Evolutionary conservation across 768 basidiomycete genomes (phyloP).

Genomic region (Fomitopsis serialis): DNA sequence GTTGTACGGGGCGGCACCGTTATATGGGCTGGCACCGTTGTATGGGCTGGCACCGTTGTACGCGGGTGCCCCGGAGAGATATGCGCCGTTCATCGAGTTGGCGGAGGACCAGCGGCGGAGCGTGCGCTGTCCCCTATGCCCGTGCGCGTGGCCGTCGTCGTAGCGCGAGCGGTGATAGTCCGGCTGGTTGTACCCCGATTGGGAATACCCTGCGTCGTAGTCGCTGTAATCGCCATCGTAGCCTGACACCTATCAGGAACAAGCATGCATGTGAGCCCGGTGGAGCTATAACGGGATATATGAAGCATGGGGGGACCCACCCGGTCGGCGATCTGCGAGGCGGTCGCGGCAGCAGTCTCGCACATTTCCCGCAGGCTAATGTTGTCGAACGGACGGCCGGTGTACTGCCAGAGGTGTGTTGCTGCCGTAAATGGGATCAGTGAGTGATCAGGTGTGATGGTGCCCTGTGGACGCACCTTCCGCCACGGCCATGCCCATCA

Average conservation of each 20-base stretch:
- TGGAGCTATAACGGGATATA: not conserved
- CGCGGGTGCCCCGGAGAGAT: not conserved
- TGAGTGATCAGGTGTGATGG: not conserved
- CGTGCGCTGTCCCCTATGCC: not conserved
- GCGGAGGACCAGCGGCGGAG: not conserved
- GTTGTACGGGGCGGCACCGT: too few species aligned
- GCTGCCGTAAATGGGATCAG: conserved; percentile 30
- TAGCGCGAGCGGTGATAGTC: not conserved
- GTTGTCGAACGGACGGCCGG: conserved; percentile 36
- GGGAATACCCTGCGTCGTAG: not conserved
- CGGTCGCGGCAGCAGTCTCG: conserved; percentile 66
- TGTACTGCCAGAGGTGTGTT: conserved; percentile 48
- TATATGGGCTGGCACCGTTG: not conserved
- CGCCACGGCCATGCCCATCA: conserved; percentile 63
- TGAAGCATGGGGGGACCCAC: conserved; percentile 2
- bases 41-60: not conserved
- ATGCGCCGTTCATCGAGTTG: not conserved
- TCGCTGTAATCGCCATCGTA: not conserved
- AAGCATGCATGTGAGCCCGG: not conserved
- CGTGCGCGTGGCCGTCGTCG: not conserved
- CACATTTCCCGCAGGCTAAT: conserved; percentile 46
- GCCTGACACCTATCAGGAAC: not conserved
- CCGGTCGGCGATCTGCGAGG: conserved; percentile 9
- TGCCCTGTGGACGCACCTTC: conserved; percentile 46
- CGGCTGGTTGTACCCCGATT: not conserved